Evolutionary conservation across 805 yeast species (phyloP).

Genomic region (Torulaspora indica): DNA sequence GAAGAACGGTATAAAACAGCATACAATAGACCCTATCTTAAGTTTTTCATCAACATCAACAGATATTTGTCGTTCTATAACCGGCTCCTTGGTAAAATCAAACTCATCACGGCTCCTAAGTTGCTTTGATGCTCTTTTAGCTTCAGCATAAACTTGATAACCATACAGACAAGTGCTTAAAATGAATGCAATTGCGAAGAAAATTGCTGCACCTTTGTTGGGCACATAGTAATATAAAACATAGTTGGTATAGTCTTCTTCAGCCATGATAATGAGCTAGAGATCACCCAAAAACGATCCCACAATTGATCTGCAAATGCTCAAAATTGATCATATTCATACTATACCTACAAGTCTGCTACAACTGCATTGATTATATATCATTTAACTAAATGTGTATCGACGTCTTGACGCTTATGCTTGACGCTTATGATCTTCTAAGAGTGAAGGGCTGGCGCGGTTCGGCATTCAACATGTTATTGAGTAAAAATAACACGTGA

Average conservation of each 20-base stretch:
- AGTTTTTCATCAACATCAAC: not conserved
- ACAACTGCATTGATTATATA: not conserved
- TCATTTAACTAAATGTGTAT: too few species aligned
- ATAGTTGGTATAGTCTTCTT: not conserved
- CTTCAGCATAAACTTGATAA: not conserved
- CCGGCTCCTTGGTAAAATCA: not conserved
- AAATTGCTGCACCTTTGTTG: constrained; percentile 15
- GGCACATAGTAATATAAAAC: constrained; percentile 18
- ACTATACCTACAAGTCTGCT: too few species aligned
- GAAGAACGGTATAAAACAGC: constrained; percentile 25
- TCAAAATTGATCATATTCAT: too few species aligned
- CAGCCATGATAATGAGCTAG: not conserved
- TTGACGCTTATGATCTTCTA: not conserved
- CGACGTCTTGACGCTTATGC: too few species aligned
- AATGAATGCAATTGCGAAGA: constrained; percentile 16
- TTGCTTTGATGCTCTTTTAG: not conserved
- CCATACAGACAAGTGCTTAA: not conserved
- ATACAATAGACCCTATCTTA: not conserved
- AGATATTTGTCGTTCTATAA: too few species aligned
- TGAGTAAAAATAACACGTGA: not conserved
- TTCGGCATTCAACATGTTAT: not conserved
- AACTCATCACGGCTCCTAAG: not conserved
- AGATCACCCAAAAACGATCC: not conserved
- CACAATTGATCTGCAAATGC: not conserved
- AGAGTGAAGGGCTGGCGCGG: not conserved